Base-by-base conservation (phyloP, 805 yeast genomes). In the Clavispora phyllophila region DNA sequence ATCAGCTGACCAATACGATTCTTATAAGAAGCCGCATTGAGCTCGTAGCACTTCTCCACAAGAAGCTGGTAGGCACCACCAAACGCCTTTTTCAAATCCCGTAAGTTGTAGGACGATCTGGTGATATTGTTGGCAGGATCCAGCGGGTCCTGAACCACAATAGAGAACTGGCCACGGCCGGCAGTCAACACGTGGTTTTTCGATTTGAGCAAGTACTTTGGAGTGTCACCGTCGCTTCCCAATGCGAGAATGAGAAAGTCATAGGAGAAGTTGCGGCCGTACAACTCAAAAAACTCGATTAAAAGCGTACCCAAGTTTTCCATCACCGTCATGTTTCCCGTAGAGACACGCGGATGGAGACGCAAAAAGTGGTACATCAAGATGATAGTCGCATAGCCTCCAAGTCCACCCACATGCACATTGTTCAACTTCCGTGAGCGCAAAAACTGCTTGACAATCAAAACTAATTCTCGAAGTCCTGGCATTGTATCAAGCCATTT, bases 341-440 rank as follows among this genome's bases (percentile, higher is more conserved):
- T 78, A 2, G 82, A 60, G 10, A 88, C 57, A 50, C 89, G 72
- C 13, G 96, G 96, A 60, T 91, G 98, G 48, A 85, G 66, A 51
- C 72, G 76, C 47, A 90, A 63, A 56, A 90, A 89, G 14, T 91
- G 81, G 54, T 81, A 82, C 14, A 85, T 88, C 57, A 93, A 57
- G 55, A 96, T 89, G 35, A 90, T 87, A n/a, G 87, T 86, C 7
- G 96, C 80, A 60, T 84, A 91, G 0, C 98, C 98, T 33, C 99
- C 98, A 5, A 91, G 66, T 0, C 98, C 98, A 40, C 99, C 99
- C 18, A 82, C 81, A 54, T 85, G 95, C 13, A 91, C 98, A 49
- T 87, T 84, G 55, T 89, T 88, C 47, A 90, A 68, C 44, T 75
- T 78, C 54, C 97, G 72, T 1, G 87, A 80, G 25, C 88, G 71